phyloP scores from a whole-genome alignment of 805 yeast genomes.

The Yamadazyma tumulicola region DNA sequence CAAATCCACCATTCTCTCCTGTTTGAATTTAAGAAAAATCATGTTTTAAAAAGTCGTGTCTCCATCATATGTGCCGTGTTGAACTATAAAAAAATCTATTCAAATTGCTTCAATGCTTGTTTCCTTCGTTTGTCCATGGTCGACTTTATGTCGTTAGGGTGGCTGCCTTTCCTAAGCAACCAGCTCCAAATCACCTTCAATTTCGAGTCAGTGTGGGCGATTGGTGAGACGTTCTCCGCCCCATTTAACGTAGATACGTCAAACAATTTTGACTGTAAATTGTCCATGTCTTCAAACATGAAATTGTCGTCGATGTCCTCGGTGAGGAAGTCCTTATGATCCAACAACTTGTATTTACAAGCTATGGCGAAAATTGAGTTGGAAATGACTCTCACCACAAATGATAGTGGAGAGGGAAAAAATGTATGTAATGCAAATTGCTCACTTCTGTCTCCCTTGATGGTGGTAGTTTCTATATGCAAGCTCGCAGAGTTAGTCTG shows the following conservation, averaged over 20 bases:
- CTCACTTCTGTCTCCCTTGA: slow-evolving; percentile 26
- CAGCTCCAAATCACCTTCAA: slow-evolving; percentile 22
- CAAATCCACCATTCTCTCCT: no score
- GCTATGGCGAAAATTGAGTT: slow-evolving; percentile 18
- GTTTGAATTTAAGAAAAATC: no score
- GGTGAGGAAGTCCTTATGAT: slow-evolving; percentile 17
- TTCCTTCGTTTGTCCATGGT: slow-evolving; percentile 40
- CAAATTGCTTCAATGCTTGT: slow-evolving; percentile 39
- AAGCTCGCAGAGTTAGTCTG: slow-evolving; percentile 7
- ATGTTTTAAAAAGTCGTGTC: no score
- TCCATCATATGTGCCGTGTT: no score
- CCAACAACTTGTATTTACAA: slow-evolving; percentile 17
- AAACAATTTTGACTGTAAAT: slow-evolving; percentile 33
- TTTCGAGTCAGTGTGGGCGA: slow-evolving; percentile 26
- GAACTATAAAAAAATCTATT: no score
- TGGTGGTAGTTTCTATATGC: slow-evolving; percentile 16
- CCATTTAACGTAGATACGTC: slow-evolving; percentile 41
- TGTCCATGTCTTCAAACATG: slow-evolving; percentile 27
- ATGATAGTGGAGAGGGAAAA: slow-evolving; percentile 39
- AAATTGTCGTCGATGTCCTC: slow-evolving; percentile 19
- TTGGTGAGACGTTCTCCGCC: slow-evolving; percentile 31
- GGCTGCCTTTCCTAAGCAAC: slow-evolving; percentile 14
- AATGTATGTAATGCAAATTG: slow-evolving; percentile 36
- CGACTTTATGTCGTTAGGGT: slow-evolving; percentile 17
- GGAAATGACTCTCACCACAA: slow-evolving; percentile 18